Conservation (phyloP, 2,329 filamentous ascomycete species). For the Canariomyces notabilis region DNA sequence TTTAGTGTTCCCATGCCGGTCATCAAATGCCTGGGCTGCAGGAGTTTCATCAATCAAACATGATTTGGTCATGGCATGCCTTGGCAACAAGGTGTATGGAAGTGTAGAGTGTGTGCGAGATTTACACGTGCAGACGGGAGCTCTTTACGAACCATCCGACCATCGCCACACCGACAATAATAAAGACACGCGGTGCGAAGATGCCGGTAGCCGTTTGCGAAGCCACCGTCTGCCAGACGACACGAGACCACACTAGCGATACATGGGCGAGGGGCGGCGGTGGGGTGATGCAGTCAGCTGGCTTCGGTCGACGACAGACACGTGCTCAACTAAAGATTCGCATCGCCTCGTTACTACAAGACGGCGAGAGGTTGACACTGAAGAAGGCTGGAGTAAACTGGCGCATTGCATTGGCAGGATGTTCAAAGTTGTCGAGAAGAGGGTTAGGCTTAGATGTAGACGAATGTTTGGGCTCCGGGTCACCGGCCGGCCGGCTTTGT, state of each 20-base stretch:
- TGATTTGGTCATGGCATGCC: not conserved
- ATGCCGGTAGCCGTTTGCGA: not conserved
- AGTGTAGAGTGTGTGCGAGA: not conserved
- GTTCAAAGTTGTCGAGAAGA: too few relatives aligned
- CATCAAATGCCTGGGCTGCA: too few relatives aligned
- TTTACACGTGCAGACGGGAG: too few relatives aligned
- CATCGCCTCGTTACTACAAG: too few relatives aligned
- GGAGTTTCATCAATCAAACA: too few relatives aligned
- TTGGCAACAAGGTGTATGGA: not conserved
- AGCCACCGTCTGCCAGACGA: conserved; percentile 3
- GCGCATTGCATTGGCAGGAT: too few relatives aligned
- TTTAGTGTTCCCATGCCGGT: too few relatives aligned
- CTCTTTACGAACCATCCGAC: not conserved
- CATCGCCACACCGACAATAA: conserved; percentile 1
- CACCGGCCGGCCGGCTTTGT: not conserved
- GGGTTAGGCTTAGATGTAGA: too few relatives aligned
- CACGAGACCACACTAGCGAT: not conserved
- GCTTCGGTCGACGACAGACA: not conserved
- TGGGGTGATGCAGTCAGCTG: conserved; percentile 9
- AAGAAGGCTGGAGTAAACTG: too few relatives aligned
- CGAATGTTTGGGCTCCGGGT: too few relatives aligned
- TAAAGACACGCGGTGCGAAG: not conserved
- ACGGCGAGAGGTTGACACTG: too few relatives aligned
- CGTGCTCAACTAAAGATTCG: not conserved
- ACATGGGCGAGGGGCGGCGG: not conserved